Evolutionary conservation across 169 alveolate genomes (phyloP).

Genomic region (Cryptosporidium xiaoi): DNA sequence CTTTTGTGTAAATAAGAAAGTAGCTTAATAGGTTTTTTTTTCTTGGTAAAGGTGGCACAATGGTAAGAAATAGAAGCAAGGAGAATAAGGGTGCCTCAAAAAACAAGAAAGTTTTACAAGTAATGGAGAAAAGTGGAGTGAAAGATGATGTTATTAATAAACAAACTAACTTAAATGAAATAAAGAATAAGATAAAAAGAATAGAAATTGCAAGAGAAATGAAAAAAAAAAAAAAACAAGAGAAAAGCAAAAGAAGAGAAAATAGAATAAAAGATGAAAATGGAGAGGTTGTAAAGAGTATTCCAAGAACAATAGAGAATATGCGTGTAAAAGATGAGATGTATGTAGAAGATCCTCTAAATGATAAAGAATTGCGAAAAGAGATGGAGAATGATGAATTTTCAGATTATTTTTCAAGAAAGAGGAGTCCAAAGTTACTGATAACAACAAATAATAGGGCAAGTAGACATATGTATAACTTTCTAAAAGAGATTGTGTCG

Average conservation of each 20-base stretch:
- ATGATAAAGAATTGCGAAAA: constrained; percentile 87
- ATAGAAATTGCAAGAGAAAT: constrained; percentile 17
- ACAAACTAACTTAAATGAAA: constrained; percentile 4
- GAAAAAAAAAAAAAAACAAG: constrained; percentile 36
- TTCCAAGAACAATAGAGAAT: constrained; percentile 77
- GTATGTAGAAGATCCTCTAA: constrained; percentile 71
- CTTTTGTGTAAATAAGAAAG: too few relatives aligned
- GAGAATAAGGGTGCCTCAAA: background rate
- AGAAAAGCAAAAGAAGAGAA: constrained; percentile 58
- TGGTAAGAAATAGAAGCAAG: background rate
- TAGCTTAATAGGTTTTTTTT: too few relatives aligned
- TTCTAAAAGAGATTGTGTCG: constrained; percentile 89
- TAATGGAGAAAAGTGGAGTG: background rate
- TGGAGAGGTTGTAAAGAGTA: constrained; percentile 49
- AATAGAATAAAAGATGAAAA: constrained; percentile 45
- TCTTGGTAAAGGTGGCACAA: too few relatives aligned
- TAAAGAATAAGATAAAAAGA: constrained; percentile 53
- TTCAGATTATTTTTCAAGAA: constrained; percentile 86
- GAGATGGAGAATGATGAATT: constrained; percentile 92
- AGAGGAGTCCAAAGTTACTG: constrained; percentile 89
- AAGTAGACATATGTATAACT: constrained; percentile 83
- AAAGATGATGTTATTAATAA: background rate
- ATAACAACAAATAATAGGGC: constrained; percentile 92
- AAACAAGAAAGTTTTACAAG: background rate
- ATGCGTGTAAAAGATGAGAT: constrained; percentile 77